phyloP scores from a whole-genome alignment of 2,329 filamentous ascomycete species.

The Venturia effusa region DNA sequence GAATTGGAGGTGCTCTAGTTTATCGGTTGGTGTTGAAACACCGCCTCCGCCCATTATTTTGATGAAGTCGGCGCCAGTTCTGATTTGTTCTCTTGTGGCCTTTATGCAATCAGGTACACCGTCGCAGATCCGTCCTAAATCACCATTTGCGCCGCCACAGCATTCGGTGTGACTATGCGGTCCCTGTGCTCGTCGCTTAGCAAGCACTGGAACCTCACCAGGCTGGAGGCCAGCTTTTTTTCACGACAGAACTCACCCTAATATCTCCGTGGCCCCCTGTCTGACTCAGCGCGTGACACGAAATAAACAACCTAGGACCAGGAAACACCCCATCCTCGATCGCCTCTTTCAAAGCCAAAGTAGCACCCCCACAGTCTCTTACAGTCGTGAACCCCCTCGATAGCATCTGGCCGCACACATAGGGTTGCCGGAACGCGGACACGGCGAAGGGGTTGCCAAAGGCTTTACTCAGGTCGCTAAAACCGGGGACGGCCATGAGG shows the following conservation, averaged over 20 bases:
- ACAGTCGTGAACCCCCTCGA: constrained; percentile 47
- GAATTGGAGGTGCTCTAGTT: constrained; percentile 45
- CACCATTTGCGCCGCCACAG: constrained; percentile 34
- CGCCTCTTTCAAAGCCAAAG: constrained; percentile 44
- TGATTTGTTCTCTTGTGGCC: constrained; percentile 42
- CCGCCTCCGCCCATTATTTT: constrained; percentile 52
- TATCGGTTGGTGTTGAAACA: constrained; percentile 45
- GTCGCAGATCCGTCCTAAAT: constrained; percentile 38
- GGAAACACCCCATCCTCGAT: constrained; percentile 44
- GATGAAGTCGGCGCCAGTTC: constrained; percentile 48
- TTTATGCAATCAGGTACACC: constrained; percentile 45
- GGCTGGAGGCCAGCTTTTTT: not conserved
- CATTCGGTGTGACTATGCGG: constrained; percentile 24
- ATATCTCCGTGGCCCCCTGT: constrained; percentile 39
- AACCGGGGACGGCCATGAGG: constrained; percentile 15
- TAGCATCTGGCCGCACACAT: constrained; percentile 40
- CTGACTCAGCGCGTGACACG: constrained; percentile 44
- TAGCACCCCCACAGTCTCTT: constrained; percentile 48
- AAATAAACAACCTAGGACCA: constrained; percentile 46
- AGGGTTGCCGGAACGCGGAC: constrained; percentile 37
- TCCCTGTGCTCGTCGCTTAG: not conserved
- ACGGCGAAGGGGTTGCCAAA: constrained; percentile 26
- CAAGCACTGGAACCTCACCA: too few relatives aligned
- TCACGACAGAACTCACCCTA: not conserved
- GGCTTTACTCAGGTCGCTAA: constrained; percentile 10